These are phyloP conservation scores for Nemania abortiva DNA, from an alignment of 2,329 filamentous ascomycete genomes.

Conservation along the genomic window DNA sequence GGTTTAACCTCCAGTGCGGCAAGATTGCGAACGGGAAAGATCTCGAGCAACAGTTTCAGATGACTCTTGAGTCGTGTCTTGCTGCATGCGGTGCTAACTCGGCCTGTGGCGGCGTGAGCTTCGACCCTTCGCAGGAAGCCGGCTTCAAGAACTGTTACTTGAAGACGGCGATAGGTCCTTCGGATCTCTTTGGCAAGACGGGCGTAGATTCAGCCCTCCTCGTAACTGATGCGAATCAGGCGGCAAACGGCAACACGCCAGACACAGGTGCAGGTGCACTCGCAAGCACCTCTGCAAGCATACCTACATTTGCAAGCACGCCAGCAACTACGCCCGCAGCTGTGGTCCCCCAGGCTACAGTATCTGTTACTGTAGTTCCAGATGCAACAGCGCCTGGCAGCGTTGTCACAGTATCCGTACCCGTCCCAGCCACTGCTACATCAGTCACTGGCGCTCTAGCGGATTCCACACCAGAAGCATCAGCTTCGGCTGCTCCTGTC, in stretches of 20 bases:
- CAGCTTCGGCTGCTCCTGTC: constrained; percentile 3
- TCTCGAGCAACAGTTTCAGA: constrained; percentile 40
- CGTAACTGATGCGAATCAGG: constrained; percentile 7
- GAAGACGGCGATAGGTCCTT: constrained; percentile 32
- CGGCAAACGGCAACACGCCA: background rate
- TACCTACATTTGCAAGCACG: background rate
- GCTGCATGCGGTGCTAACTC: constrained; percentile 32
- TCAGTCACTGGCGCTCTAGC: constrained; percentile 14
- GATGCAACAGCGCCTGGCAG: background rate
- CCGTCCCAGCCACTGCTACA: constrained; percentile 15
- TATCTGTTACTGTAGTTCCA: constrained; percentile 14
- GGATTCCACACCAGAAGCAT: constrained; percentile 11
- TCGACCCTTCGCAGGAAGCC: constrained; percentile 44
- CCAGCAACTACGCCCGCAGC: background rate
- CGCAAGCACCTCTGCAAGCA: background rate
- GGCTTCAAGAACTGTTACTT: constrained; percentile 47
- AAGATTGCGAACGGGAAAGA: constrained; percentile 33
- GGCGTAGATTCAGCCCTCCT: constrained; percentile 49
- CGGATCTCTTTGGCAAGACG: constrained; percentile 35
- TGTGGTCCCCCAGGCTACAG: constrained; percentile 14
- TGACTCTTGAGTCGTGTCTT: constrained; percentile 37
- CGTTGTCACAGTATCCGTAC: constrained; percentile 30
- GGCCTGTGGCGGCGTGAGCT: constrained; percentile 49
- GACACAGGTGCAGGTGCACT: background rate
- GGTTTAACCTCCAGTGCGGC: constrained; percentile 36